Evolutionary conservation across 2,329 filamentous ascomycete genomes (phyloP), one percentile per base, ranked within the genome.

Genomic region (Huntiella savannae): DNA sequence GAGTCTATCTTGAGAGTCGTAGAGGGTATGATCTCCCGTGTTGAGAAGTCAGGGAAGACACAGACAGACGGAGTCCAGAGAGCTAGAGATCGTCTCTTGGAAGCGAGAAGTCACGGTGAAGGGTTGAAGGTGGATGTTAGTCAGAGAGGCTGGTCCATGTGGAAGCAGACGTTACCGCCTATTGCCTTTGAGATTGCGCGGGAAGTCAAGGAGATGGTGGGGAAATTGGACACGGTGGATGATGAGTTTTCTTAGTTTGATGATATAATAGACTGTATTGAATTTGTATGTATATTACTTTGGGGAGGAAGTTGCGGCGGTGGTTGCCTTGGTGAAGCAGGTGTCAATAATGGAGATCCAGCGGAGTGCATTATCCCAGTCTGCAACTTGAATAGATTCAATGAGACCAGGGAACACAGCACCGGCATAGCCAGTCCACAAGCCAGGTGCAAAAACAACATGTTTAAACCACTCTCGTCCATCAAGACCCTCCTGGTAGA

Each of bases 371-470:
- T 75, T 75, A 12, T 57, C 60, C 54, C 67, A 77, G 55, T 79
- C 70, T 53, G 69, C 67, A 11, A 63, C 61, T 48, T 78, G 73
- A 49, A 79, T 76, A 46, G 71, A 75, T 58, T 79, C 75, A 11
- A 70, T 64, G 40, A 79, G 59, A 0, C 75, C 73, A 0, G 75
- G 75, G 59, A 75, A 78, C 11, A 78, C 74, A 44, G 71, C 71
- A 56, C 86, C 87, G 0, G 85, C 68, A 60, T 95, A 95, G 0
- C 87, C 87, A 0, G 85, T 94, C 85, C 86, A 93, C 41, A 88
- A 60, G 0, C 87, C 87, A 0, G 87, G 87, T 1, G 87, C 87
- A 61, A 92, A 95, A 1, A 95, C 81, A 2, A 94, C 80, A 56
- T 95, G 88, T 65, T 95, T 95, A 66, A 88, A 96, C 86, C 86